Evolutionary conservation across 1,284 basidiomycete genomes (phyloP).

Genomic region (Cryptococcus sp.): DNA sequence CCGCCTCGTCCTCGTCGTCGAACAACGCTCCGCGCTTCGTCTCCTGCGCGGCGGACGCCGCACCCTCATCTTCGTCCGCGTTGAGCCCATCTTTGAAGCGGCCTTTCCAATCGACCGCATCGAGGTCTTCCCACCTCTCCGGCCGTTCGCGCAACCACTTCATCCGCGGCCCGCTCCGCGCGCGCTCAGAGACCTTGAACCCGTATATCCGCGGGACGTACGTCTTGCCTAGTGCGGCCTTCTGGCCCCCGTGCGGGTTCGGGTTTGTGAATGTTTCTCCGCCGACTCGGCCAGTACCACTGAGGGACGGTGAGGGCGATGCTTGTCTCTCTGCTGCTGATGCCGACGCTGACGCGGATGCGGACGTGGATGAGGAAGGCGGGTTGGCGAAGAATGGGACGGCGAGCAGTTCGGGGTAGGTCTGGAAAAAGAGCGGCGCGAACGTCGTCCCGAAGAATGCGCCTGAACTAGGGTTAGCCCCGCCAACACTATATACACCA

Average conservation of each 20-base stretch:
- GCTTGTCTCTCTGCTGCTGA: slow-evolving; percentile 20
- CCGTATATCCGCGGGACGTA: slow-evolving; percentile 94
- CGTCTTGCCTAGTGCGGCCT: slow-evolving; percentile 77
- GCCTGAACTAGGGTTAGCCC: slow-evolving; percentile 59
- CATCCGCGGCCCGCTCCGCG: slow-evolving; percentile 92
- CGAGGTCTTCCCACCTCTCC: slow-evolving; percentile 73
- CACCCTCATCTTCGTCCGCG: slow-evolving; percentile 42
- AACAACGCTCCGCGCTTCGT: slow-evolving; percentile 12
- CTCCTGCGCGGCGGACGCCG: slow-evolving; percentile 24
- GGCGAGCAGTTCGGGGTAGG: slow-evolving; percentile 85
- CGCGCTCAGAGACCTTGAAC: slow-evolving; percentile 60
- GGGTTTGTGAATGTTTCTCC: slow-evolving; percentile 60
- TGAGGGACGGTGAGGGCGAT: slow-evolving; percentile 19
- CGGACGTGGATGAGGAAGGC: slow-evolving; percentile 29
- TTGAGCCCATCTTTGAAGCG: slow-evolving; percentile 63
- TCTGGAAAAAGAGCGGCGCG: slow-evolving; percentile 95
- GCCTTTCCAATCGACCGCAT: slow-evolving; percentile 82
- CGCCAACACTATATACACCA: too few species aligned
- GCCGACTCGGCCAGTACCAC: slow-evolving; percentile 19
- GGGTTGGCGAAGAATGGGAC: slow-evolving; percentile 80
- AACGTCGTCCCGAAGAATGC: slow-evolving; percentile 99
- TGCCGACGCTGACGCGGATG: slow-evolving; percentile 22
- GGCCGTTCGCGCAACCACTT: slow-evolving; percentile 89
- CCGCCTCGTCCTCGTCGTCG: slow-evolving; percentile 23
- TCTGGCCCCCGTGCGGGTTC: slow-evolving; percentile 73